phyloP scores from a whole-genome alignment of 2,329 filamentous ascomycete species.

The Alternaria tenuissima region DNA sequence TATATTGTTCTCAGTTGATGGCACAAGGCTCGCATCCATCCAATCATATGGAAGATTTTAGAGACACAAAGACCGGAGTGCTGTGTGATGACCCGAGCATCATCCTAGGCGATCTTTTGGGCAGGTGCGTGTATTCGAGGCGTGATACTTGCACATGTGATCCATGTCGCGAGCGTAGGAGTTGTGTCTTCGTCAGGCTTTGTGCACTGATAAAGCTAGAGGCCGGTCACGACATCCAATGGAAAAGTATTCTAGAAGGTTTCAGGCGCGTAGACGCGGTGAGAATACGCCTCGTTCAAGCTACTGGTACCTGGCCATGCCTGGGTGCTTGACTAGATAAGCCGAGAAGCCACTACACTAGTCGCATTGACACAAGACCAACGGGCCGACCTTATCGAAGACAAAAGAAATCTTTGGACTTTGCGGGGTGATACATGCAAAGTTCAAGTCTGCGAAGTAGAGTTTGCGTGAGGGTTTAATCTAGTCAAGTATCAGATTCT shows the following conservation, averaged over 20 bases:
- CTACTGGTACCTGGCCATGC: not conserved
- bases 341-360: not conserved
- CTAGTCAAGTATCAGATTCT: not conserved
- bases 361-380: not conserved
- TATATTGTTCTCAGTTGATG: not conserved
- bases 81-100: not conserved
- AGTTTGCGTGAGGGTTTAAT: not conserved
- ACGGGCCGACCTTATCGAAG: not conserved
- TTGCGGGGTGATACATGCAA: not conserved
- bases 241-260: not conserved
- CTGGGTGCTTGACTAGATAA: not conserved
- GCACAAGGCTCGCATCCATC: not conserved
- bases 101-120: not conserved
- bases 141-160: not conserved
- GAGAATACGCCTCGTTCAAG: not conserved
- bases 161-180: not conserved
- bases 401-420: not conserved
- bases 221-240: not conserved
- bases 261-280: constrained; percentile 1
- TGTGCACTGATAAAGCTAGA: not conserved
- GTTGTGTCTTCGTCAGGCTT: not conserved
- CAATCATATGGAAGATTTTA: not conserved
- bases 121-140: constrained; percentile 1
- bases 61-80: not conserved
- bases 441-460: not conserved